These are phyloP conservation scores for Sicyos baderoa DNA, from an alignment of 306 rosid species.

Conservation along the genomic window DNA sequence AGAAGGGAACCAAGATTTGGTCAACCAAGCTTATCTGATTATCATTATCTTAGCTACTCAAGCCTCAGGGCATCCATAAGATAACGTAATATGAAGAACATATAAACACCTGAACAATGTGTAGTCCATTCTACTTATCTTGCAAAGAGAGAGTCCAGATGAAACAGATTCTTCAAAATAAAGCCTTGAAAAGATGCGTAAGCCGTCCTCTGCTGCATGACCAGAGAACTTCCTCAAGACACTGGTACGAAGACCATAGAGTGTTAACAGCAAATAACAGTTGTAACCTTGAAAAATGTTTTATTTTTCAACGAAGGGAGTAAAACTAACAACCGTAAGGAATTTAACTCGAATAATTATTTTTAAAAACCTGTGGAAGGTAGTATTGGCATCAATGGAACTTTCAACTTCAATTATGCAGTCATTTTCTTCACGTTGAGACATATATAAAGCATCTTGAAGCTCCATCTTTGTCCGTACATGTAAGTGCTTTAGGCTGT, in stretches of 20 bases:
- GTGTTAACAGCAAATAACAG: slow-evolving; percentile 28
- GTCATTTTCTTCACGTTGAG: slow-evolving; percentile 49
- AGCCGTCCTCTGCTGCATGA: slow-evolving; percentile 47
- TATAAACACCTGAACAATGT: slow-evolving; percentile 54
- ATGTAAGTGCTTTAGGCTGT: slow-evolving; percentile 68
- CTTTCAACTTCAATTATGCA: slow-evolving; percentile 72
- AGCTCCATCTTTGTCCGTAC: slow-evolving; percentile 66
- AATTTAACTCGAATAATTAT: slow-evolving; percentile 21
- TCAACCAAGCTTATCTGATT: slow-evolving; percentile 6
- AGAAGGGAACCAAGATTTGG: slow-evolving; percentile 4
- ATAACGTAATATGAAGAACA: neutral
- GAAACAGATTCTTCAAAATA: slow-evolving; percentile 28
- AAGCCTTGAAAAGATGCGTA: slow-evolving; percentile 32
- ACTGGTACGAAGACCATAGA: slow-evolving; percentile 35
- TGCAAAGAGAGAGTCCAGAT: slow-evolving; percentile 31
- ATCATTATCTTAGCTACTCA: neutral
- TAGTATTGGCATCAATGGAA: slow-evolving; percentile 66
- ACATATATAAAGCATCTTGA: slow-evolving; percentile 46
- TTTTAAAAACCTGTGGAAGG: slow-evolving; percentile 56
- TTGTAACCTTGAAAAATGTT: slow-evolving; percentile 17
- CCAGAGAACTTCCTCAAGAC: slow-evolving; percentile 44
- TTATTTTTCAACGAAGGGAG: slow-evolving; percentile 8
- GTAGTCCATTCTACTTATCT: slow-evolving; percentile 48
- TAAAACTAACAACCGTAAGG: slow-evolving; percentile 3
- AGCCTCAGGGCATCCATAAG: neutral